Evolutionary conservation across 768 basidiomycete genomes (phyloP).

Genomic region (Lactifluus rugatus): DNA sequence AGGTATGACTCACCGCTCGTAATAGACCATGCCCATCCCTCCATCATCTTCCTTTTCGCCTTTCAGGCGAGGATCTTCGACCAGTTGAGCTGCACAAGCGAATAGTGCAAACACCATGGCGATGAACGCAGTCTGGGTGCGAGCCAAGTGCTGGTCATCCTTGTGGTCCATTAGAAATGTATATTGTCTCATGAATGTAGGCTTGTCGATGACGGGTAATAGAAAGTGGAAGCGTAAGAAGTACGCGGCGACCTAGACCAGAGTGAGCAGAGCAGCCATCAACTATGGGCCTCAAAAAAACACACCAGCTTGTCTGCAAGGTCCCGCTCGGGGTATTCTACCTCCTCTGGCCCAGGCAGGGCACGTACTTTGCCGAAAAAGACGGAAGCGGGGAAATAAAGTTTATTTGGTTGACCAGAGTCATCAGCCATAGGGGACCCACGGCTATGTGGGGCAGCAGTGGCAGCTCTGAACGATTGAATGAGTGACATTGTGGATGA

Average conservation of each 20-base stretch:
- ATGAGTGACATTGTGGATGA: slow-evolving; percentile 90
- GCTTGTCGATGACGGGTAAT: slow-evolving; percentile 82
- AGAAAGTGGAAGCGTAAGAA: slow-evolving; percentile 82
- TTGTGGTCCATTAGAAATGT: slow-evolving; percentile 63
- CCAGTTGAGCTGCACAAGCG: slow-evolving; percentile 74
- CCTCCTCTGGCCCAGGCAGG: slow-evolving; percentile 74
- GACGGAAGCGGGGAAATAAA: slow-evolving; percentile 81
- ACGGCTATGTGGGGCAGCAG: slow-evolving; percentile 62
- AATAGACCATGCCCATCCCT: slow-evolving; percentile 84
- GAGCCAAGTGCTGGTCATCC: slow-evolving; percentile 41
- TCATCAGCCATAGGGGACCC: slow-evolving; percentile 82
- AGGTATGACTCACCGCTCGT: slow-evolving; percentile 56
- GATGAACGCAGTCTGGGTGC: slow-evolving; percentile 64
- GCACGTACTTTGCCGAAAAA: slow-evolving; percentile 82
- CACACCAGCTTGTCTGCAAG: slow-evolving; percentile 78
- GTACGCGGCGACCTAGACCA: slow-evolving; percentile 68
- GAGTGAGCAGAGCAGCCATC: slow-evolving; percentile 22
- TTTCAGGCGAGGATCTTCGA: slow-evolving; percentile 61
- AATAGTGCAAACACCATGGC: slow-evolving; percentile 83
- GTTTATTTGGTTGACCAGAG: slow-evolving; percentile 68
- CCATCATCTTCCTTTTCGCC: slow-evolving; percentile 59
- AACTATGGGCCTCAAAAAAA: slow-evolving; percentile 13
- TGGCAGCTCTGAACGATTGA: slow-evolving; percentile 73
- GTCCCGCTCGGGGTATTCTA: slow-evolving; percentile 78
- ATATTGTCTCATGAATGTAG: slow-evolving; percentile 68